Base-by-base conservation (phyloP, 345 rosid genomes). In the Eucalyptus rudis region DNA sequence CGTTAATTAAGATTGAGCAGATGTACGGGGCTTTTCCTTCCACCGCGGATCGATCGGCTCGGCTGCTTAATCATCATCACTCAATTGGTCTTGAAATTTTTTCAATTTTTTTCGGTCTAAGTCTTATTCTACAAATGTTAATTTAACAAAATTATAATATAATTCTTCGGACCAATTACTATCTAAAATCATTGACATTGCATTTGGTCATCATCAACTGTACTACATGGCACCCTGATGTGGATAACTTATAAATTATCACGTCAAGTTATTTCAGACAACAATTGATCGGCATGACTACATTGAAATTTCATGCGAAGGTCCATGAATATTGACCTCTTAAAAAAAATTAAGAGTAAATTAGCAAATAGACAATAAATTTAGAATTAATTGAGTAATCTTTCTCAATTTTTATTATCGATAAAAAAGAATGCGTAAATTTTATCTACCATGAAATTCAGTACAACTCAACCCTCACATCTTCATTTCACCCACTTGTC, bases 151-250 rank as follows among this genome's bases (percentile, higher is more conserved):
- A 66, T 3, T 31, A 1, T 8, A 16, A 5, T 68, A 36, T 9
- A 33, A 3, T 68, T 36, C 3, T 68, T 68, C 13, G 0, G 7
- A 1, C 3, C 56, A 52, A 19, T 52, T 52, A 17, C 9, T 17
- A 20, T 52, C 1, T 8, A 14, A 64, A 64, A 7, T 66, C 9
- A 31, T 15, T 66, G 4, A 8, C 6, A 2, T 52, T 33, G 2
- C 5, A 2, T 8, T 19, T 0, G 2, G 27, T 7, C 4, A 2
- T 68, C 13, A 0, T 10, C 24, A 3, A 3, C 7, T 4, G 1
- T 17, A 10, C 13, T 17, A 33, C 13, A 0, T 19, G 7, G 2
- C 24, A 5, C 25, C 2, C 0, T 17, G 2, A 33, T 2, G 25
- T 68, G 24, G 24, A 33, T 8, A 14, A 14, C 20, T 66, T 15